A percentile compares a stretch with the other conserved stretches of the same genome.
Evolutionary conservation across 1,284 basidiomycete genomes (phyloP).

Genomic region (Lignosus rhinocerotis): DNA sequence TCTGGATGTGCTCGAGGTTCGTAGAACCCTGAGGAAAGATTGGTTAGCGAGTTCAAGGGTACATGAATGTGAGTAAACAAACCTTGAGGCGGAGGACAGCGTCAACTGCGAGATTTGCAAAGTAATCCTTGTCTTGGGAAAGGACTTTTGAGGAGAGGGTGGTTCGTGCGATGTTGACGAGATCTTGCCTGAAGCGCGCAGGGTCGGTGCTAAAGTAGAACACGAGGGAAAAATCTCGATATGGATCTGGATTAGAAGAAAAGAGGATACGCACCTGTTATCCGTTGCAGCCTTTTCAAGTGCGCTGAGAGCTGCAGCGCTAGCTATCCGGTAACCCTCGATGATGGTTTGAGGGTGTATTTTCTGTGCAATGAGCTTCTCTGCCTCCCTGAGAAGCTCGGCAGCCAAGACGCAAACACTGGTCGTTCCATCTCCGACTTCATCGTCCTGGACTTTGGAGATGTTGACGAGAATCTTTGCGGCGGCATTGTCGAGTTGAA

Average conservation of each 20-base stretch:
- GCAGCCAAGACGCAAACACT: constrained; percentile 92
- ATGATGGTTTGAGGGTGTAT: constrained; percentile 99
- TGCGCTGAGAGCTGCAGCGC: constrained; percentile 81
- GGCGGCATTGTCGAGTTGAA: constrained; percentile 97
- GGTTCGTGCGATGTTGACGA: constrained; percentile 96
- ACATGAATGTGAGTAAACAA: neutral
- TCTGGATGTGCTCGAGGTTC: constrained; percentile 97
- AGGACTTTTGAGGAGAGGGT: constrained; percentile 97
- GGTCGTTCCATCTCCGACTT: constrained; percentile 98
- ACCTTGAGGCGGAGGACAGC: constrained; percentile 94
- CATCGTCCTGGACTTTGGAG: constrained; percentile 99
- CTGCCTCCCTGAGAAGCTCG: constrained; percentile 92
- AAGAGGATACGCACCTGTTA: constrained; percentile 63
- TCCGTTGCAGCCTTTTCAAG: constrained; percentile 84
- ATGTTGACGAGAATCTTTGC: constrained; percentile 99
- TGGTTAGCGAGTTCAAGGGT: neutral
- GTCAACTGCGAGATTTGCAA: constrained; percentile 97
- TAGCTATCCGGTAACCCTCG: constrained; percentile 97
- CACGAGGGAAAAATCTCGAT: neutral
- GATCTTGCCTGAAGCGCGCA: constrained; percentile 80
- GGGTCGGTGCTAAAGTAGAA: constrained; percentile 60
- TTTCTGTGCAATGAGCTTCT: constrained; percentile 90
- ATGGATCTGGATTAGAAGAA: neutral
- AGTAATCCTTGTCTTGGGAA: constrained; percentile 97
- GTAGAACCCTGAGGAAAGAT: constrained; percentile 73